These are phyloP conservation scores for Aspergillus jensenii DNA, from an alignment of 2,329 filamentous ascomycete species.

Conservation along the genomic window DNA sequence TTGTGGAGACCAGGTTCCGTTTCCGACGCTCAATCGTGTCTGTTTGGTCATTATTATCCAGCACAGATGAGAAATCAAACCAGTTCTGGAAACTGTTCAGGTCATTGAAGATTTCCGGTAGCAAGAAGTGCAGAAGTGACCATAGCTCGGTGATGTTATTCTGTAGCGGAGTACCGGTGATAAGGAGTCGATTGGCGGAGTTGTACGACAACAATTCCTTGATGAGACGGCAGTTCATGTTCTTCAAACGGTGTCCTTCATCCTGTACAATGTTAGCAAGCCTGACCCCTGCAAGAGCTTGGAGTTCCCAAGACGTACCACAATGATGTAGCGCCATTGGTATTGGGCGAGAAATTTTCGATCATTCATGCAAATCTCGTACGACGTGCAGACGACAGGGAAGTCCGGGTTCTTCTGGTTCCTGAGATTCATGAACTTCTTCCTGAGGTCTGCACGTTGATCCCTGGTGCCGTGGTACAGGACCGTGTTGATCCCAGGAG, in stretches of 20 bases:
- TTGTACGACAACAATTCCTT: constrained; percentile 84
- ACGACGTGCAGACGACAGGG: constrained; percentile 89
- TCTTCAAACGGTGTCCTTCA: constrained; percentile 96
- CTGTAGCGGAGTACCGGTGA: constrained; percentile 91
- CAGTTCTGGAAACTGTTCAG: constrained; percentile 90
- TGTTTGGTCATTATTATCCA: constrained; percentile 76
- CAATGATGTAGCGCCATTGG: constrained; percentile 97
- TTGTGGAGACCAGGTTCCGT: constrained; percentile 76
- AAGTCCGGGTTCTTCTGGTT: constrained; percentile 71
- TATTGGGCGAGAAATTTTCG: constrained; percentile 77
- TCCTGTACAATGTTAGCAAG: constrained; percentile 55
- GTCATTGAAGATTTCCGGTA: constrained; percentile 90
- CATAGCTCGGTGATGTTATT: constrained; percentile 95
- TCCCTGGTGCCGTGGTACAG: constrained; percentile 85
- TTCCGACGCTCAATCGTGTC: constrained; percentile 77
- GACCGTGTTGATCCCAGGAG: constrained; percentile 80
- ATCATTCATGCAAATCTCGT: constrained; percentile 94
- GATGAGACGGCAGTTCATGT: constrained; percentile 89
- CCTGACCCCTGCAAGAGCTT: not conserved
- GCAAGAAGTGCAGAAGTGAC: constrained; percentile 89
- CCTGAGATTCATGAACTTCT: constrained; percentile 64
- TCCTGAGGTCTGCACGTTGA: constrained; percentile 74
- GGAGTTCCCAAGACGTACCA: constrained; percentile 51
- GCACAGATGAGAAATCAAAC: constrained; percentile 94
- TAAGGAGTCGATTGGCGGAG: constrained; percentile 85